These are phyloP conservation scores for Cyberlindnera nakhonratchasimensis DNA, from an alignment of 805 yeast species.

Conservation along the genomic window DNA sequence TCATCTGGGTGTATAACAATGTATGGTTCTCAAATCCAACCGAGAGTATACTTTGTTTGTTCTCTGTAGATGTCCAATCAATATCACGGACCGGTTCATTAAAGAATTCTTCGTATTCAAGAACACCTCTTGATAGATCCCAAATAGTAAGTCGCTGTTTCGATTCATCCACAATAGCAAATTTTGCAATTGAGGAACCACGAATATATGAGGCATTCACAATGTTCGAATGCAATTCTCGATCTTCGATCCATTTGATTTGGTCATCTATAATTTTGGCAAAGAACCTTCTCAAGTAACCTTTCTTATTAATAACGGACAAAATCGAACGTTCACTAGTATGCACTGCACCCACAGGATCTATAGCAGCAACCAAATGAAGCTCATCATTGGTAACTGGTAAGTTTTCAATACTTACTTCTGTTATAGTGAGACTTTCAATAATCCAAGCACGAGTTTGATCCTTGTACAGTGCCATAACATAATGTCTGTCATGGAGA, in stretches of 20 bases:
- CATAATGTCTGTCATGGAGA: constrained; percentile 37
- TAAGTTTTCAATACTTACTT: constrained; percentile 36
- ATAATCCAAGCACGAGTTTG: constrained; percentile 41
- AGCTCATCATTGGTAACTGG: constrained; percentile 37
- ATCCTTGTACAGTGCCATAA: constrained; percentile 48
- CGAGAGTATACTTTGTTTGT: constrained; percentile 68
- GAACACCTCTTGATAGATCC: constrained; percentile 65
- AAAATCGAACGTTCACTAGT: constrained; percentile 42
- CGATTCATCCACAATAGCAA: constrained; percentile 65
- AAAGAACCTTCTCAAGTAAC: constrained; percentile 47
- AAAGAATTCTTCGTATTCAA: constrained; percentile 54
- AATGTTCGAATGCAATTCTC: constrained; percentile 54
- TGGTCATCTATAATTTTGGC: constrained; percentile 31
- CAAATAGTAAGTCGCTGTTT: constrained; percentile 63
- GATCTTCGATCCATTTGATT: constrained; percentile 53
- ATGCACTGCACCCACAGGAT: constrained; percentile 51
- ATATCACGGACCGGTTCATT: constrained; percentile 55
- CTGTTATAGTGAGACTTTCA: constrained; percentile 24
- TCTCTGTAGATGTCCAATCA: constrained; percentile 80
- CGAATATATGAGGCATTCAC: constrained; percentile 49
- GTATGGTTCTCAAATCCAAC: constrained; percentile 70
- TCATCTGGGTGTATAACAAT: constrained; percentile 69
- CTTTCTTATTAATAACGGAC: constrained; percentile 52
- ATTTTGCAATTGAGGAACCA: constrained; percentile 72
- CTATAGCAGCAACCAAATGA: constrained; percentile 52